Evolutionary conservation across 116 monocot species (phyloP).

Genomic region (Posidonia oceanica): DNA sequence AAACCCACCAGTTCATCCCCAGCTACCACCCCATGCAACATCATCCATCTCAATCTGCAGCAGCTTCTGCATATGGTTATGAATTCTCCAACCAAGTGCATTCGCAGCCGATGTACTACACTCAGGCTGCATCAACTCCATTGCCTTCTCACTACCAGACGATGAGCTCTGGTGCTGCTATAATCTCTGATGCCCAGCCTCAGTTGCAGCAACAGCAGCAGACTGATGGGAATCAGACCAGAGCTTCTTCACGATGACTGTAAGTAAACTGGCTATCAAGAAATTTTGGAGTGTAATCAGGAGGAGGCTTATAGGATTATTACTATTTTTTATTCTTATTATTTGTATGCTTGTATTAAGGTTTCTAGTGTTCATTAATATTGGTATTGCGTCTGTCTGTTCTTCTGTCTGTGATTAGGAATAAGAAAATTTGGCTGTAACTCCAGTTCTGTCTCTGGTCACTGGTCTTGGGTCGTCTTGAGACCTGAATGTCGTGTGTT

Average conservation of each 20-base stretch:
- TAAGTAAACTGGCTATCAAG: slow-evolving; percentile 3
- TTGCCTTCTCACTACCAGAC: slow-evolving; percentile 40
- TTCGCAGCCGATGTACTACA: slow-evolving; percentile 28
- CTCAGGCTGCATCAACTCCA: slow-evolving; percentile 26
- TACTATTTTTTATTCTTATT: slow-evolving; percentile 10
- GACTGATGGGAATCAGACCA: slow-evolving; percentile 27
- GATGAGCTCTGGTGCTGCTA: slow-evolving; percentile 16
- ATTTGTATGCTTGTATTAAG: slow-evolving; percentile 3
- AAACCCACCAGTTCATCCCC: slow-evolving; percentile 21
- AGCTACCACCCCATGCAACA: slow-evolving; percentile 43
- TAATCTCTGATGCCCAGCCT: slow-evolving; percentile 1
- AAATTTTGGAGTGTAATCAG: slow-evolving; percentile 10
- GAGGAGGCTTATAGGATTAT: slow-evolving; percentile 6
- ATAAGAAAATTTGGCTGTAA: slow-evolving; percentile 6
- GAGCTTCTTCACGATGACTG: slow-evolving; percentile 24
- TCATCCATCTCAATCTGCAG: slow-evolving; percentile 24
- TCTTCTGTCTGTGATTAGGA: slow-evolving; percentile 8
- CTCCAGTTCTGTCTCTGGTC: slow-evolving; percentile 1
- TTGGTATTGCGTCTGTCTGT: slow-evolving; percentile 4
- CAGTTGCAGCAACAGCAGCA: slow-evolving; percentile 5
- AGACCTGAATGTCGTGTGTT: slow-evolving; percentile 2
- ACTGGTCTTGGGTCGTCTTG: slow-evolving; percentile 4
- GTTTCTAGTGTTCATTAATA: slow-evolving; percentile 1
- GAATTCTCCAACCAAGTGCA: slow-evolving; percentile 30
- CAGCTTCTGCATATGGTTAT: slow-evolving; percentile 25